Conservation (phyloP, 768 basidiomycete species). For the Coprinopsis strossmayeri region DNA sequence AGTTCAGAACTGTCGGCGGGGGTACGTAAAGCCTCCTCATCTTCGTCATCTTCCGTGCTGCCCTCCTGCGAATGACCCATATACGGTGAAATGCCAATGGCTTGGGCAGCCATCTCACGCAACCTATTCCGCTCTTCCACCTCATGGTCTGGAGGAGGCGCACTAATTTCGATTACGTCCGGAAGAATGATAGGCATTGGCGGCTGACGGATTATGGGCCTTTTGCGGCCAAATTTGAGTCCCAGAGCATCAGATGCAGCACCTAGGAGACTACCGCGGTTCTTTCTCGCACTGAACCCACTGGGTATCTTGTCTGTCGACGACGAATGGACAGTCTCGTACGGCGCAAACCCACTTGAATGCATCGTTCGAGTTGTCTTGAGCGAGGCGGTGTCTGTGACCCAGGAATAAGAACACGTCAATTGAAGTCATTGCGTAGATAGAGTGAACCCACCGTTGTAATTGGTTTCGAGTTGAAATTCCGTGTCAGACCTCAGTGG, state of each 20-base stretch:
- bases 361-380: background rate
- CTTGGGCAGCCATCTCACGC: slow-evolving; percentile 68
- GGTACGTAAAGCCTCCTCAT: slow-evolving; percentile 19
- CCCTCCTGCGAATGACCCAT: slow-evolving; percentile 34
- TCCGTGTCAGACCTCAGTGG: too few species aligned
- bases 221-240: slow-evolving; percentile 42
- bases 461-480: slow-evolving; percentile 8
- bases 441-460: slow-evolving; percentile 14
- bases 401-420: slow-evolving; percentile 12
- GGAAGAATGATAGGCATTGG: slow-evolving; percentile 42
- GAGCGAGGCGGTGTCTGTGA: background rate
- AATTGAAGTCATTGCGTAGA: slow-evolving; percentile 11
- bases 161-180: slow-evolving; percentile 69
- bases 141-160: slow-evolving; percentile 49
- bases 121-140: slow-evolving; percentile 71
- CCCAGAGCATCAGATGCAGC: slow-evolving; percentile 48
- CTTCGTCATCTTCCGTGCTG: slow-evolving; percentile 34
- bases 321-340: slow-evolving; percentile 15
- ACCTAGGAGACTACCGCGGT: slow-evolving; percentile 40
- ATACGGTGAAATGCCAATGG: slow-evolving; percentile 60
- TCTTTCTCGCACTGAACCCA: slow-evolving; percentile 19
- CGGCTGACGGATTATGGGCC: slow-evolving; percentile 28
- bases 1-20: slow-evolving; percentile 14
- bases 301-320: slow-evolving; percentile 14
- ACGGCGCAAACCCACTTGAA: slow-evolving; percentile 16